These are phyloP conservation scores for Zygoascus sp. DNA, from an alignment of 1,139 yeast species.

Conservation along the genomic window DNA sequence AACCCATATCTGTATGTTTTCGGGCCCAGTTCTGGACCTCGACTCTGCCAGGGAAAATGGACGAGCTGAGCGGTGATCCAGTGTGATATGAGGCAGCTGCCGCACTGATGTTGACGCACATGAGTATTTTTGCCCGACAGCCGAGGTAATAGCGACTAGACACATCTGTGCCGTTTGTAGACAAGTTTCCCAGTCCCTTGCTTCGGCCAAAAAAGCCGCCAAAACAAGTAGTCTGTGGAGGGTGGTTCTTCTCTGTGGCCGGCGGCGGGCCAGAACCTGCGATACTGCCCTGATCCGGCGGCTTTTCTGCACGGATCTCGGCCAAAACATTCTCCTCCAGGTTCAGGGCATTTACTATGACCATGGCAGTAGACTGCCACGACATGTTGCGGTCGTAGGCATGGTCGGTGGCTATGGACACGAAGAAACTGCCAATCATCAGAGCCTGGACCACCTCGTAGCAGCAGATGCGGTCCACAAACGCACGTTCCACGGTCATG, in stretches of 20 bases:
- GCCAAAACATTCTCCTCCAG: neutral
- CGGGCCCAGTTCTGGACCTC: neutral
- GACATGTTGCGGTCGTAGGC: neutral
- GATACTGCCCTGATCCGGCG: neutral
- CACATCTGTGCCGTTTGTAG: constrained; percentile 5
- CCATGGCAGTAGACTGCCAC: constrained; percentile 1
- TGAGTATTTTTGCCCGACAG: neutral
- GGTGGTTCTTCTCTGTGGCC: too few relatives aligned
- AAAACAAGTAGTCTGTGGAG: too few relatives aligned
- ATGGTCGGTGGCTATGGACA: constrained; percentile 1
- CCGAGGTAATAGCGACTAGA: neutral
- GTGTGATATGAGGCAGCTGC: neutral
- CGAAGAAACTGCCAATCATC: neutral
- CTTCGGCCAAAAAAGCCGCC: too few relatives aligned
- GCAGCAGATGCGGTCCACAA: neutral
- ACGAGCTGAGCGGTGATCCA: too few relatives aligned
- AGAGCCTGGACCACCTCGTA: constrained; percentile 3
- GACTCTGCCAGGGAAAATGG: neutral
- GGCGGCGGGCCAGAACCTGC: too few relatives aligned
- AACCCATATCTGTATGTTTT: neutral
- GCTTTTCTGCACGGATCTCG: neutral
- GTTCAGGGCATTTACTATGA: neutral
- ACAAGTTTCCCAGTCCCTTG: neutral
- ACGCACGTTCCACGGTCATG: constrained; percentile 39
- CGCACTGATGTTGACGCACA: neutral